phyloP scores from a whole-genome alignment of 176 grass and related monocot genomes.

The Tuctoria greenei region DNA sequence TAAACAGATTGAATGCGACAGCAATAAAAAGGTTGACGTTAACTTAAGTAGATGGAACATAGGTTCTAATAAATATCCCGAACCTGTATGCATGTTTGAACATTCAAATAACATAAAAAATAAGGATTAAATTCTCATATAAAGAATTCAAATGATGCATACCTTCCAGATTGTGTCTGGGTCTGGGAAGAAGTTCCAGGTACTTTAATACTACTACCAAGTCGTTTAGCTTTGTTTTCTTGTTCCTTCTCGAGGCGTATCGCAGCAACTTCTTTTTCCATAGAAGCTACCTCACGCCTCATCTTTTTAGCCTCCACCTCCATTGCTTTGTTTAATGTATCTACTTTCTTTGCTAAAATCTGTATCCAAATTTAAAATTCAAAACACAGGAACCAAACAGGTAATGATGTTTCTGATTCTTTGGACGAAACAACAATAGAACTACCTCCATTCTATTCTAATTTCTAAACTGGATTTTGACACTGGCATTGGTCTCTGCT shows the following conservation, averaged over 20 bases:
- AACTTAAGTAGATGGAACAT: background rate
- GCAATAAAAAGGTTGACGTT: background rate
- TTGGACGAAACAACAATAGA: constrained; percentile 12
- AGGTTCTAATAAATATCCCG: too few relatives aligned
- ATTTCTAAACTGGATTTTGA: background rate
- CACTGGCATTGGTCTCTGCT: too few relatives aligned
- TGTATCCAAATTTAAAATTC: constrained; percentile 26
- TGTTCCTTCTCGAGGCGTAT: constrained; percentile 78
- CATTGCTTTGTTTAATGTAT: constrained; percentile 90
- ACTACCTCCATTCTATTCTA: background rate
- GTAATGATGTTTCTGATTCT: background rate
- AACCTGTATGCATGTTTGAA: background rate
- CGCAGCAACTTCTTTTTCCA: constrained; percentile 90
- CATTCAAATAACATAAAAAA: background rate
- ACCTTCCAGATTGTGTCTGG: constrained; percentile 65
- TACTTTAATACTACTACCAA: constrained; percentile 63
- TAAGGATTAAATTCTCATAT: constrained; percentile 17
- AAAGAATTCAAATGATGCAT: constrained; percentile 17
- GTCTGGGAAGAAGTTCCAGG: constrained; percentile 59
- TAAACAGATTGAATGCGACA: background rate
- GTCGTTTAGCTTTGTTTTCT: constrained; percentile 66
- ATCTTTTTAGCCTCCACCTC: constrained; percentile 96
- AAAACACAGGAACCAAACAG: constrained; percentile 7
- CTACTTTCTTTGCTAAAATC: constrained; percentile 94
- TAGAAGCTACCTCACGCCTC: constrained; percentile 77